Evolutionary conservation across 805 yeast species (phyloP).

Genomic region (Sungouiozyma intestinalis): DNA sequence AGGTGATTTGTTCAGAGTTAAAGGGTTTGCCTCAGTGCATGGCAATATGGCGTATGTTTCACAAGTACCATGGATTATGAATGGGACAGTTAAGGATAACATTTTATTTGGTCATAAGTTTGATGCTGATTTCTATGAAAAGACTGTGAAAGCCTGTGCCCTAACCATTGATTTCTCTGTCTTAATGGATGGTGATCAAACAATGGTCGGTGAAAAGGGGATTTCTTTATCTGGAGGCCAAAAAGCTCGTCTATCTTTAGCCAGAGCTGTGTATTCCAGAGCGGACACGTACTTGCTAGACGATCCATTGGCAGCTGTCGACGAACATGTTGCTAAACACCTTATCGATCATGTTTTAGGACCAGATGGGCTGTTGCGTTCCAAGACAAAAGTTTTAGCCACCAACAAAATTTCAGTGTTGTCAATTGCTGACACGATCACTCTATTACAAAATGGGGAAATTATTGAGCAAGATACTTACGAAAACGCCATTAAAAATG

Average conservation of each 20-base stretch:
- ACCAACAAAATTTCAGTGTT: constrained; percentile 81
- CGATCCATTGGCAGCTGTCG: constrained; percentile 93
- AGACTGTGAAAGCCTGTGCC: constrained; percentile 83
- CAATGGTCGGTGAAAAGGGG: constrained; percentile 96
- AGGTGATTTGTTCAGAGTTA: constrained; percentile 71
- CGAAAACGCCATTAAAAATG: constrained; percentile 35
- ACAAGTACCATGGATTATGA: constrained; percentile 95
- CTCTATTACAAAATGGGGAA: constrained; percentile 60
- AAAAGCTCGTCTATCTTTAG: constrained; percentile 88
- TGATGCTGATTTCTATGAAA: constrained; percentile 72
- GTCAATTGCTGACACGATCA: constrained; percentile 59
- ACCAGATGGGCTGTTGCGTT: constrained; percentile 59
- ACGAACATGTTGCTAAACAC: constrained; percentile 90
- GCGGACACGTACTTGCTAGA: constrained; percentile 87
- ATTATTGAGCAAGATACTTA: constrained; percentile 58
- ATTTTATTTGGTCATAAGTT: constrained; percentile 80
- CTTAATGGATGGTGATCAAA: constrained; percentile 80
- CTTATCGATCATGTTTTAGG: constrained; percentile 77
- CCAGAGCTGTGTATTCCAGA: constrained; percentile 91
- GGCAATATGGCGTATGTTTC: constrained; percentile 85
- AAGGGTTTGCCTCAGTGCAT: constrained; percentile 60
- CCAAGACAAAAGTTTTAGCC: constrained; percentile 70
- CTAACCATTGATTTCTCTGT: constrained; percentile 64
- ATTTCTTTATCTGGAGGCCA: constrained; percentile 96
- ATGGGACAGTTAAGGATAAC: constrained; percentile 85